Percentiles rank a stretch among this genome's conserved stretches.
These are phyloP conservation scores for Aphanocladium album DNA, from an alignment of 2,329 filamentous ascomycete species.

Conservation along the genomic window DNA sequence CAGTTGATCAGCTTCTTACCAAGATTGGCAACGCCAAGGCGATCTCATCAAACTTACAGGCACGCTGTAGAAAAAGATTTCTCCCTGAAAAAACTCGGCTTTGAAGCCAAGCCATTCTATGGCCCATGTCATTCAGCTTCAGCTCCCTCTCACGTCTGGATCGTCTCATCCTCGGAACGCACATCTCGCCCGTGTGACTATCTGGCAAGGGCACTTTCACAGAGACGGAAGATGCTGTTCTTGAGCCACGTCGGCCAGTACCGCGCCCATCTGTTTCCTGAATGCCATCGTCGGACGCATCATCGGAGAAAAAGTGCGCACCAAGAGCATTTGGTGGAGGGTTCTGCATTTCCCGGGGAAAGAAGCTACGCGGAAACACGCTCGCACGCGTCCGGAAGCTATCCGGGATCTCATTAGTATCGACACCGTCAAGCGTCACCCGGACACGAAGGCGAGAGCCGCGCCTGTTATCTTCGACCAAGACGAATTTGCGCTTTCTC, in stretches of 20 bases:
- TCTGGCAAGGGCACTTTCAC: conserved; percentile 61
- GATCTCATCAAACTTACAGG: conserved; percentile 59
- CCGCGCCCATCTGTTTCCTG: conserved; percentile 46
- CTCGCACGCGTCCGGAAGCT: conserved; percentile 87
- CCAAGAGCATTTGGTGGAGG: conserved; percentile 72
- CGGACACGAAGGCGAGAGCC: conserved; percentile 79
- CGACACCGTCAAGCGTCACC: conserved; percentile 86
- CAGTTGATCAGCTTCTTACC: conserved; percentile 11
- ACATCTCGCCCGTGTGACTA: conserved; percentile 66
- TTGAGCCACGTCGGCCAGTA: conserved; percentile 30
- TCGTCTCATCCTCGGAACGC: conserved; percentile 69
- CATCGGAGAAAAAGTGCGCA: conserved; percentile 69
- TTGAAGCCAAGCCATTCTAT: conserved; percentile 95
- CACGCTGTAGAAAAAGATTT: conserved; percentile 84
- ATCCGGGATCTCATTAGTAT: conserved; percentile 94
- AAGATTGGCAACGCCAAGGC: background rate
- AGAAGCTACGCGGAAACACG: conserved; percentile 88
- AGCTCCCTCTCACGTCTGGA: conserved; percentile 73
- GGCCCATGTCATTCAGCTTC: conserved; percentile 87
- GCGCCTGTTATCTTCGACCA: conserved; percentile 84
- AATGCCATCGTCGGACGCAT: conserved; percentile 50
- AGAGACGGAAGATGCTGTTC: conserved; percentile 33
- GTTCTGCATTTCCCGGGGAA: conserved; percentile 87
- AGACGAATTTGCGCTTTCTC: conserved; percentile 93
- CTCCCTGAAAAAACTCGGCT: conserved; percentile 84